Base-by-base conservation (phyloP, 106 monocot genomes). In the Vanilla planifolia region DNA sequence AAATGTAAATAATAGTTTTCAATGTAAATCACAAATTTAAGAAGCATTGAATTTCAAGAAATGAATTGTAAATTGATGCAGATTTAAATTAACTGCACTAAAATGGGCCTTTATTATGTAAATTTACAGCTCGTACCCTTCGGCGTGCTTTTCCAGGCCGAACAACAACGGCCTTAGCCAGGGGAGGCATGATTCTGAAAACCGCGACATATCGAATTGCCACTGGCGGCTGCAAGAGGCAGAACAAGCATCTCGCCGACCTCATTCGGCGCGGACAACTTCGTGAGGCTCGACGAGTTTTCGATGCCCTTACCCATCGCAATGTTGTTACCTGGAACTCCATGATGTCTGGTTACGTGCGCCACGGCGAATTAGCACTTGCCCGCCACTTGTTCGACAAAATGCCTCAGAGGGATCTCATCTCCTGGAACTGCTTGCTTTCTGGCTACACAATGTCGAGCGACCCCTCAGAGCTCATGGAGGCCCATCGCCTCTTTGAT, bases 351-450 rank as follows among this genome's bases (percentile, higher is more conserved):
- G 88, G 52, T 51, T 52, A 76, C 51, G 74, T 57, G 20, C 80
- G 68, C 8, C 65, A 29, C 36, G 56, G 81, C 4, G 62, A 85
- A 47, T 11, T 85, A 2, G 17, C 21, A 7, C 51, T 14, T 1
- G 92, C 92, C 4, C 78, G 88, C 6, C 19, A 62, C 0, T 43
- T 93, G 51, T 93, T 93, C 71, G 79, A 93, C 23, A 20, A 20
- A 70, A 93, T 93, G 80, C 85, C 81, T 2, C 32, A 60, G 0
- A 51, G 81, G 19, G 85, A 93, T 58, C 25, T 77, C n/a, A 64
- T 85, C 0, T 79, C 93, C 1, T 94, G 75, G 74, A 94, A 94
- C 71, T 46, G 75, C 44, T 72, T 94, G 44, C 70, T 94, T 6
- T 68, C 69, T 0, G 89, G 74, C 30, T 89, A 89, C 61, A 48